Evolutionary conservation across 352 stramenopile genomes (phyloP).

Genomic region (Phytophthora sansomeana): DNA sequence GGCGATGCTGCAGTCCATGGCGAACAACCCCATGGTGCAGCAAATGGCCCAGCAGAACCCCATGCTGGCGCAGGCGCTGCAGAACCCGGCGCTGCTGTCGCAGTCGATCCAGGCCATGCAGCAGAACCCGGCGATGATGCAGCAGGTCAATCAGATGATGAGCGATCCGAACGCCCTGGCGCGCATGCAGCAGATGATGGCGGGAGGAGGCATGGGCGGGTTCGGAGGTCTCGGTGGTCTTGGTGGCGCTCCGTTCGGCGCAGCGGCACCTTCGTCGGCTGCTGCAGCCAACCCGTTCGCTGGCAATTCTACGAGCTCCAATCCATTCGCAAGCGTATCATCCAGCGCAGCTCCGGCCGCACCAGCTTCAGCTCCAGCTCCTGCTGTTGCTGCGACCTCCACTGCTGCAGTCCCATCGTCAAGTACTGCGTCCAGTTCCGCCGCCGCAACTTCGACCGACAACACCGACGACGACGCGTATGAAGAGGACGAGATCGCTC

Average conservation of each 20-base stretch:
- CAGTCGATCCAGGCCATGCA: conserved; percentile 77
- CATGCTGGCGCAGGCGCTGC: conserved; percentile 78
- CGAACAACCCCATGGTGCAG: conserved; percentile 78
- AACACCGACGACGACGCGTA: conserved; percentile 41
- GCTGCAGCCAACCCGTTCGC: conserved; percentile 57
- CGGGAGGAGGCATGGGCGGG: conserved; percentile 32
- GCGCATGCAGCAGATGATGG: conserved; percentile 80
- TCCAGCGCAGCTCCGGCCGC: not conserved
- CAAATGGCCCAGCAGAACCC: conserved; percentile 84
- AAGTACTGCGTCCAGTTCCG: conserved; percentile 9
- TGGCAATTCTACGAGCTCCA: conserved; percentile 13
- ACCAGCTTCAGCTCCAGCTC: conserved; percentile 15
- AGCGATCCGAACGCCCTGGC: conserved; percentile 73
- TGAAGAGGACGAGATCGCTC: conserved; percentile 83
- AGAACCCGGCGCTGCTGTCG: conserved; percentile 75
- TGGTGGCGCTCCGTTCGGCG: conserved; percentile 39
- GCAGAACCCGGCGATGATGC: conserved; percentile 84
- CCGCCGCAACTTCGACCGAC: conserved; percentile 22
- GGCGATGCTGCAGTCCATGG: conserved; percentile 71
- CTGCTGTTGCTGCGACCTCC: conserved; percentile 10
- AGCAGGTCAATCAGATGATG: conserved; percentile 87
- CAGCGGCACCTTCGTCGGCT: conserved; percentile 23
- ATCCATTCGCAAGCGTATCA: conserved; percentile 25
- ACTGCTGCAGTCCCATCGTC: conserved; percentile 1
- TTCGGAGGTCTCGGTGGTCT: conserved; percentile 31